These are phyloP conservation scores for Pseudevernia furfuracea DNA, from an alignment of 495 filamentous ascomycete genomes.

Conservation along the genomic window DNA sequence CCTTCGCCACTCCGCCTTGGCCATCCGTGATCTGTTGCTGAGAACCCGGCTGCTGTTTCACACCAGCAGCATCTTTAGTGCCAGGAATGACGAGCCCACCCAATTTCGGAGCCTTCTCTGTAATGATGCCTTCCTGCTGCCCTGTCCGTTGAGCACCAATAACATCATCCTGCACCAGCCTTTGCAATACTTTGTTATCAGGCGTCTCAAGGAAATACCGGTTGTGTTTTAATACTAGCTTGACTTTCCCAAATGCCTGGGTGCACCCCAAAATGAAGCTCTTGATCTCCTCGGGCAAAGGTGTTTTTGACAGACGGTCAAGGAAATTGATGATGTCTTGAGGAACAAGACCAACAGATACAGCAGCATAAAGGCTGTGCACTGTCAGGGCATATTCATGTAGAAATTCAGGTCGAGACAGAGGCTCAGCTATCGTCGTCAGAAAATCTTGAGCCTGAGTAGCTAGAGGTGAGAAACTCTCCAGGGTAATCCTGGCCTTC, in stretches of 20 bases:
- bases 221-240: constrained; percentile 89
- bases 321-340: constrained; percentile 85
- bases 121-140: constrained; percentile 62
- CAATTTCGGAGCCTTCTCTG: constrained; percentile 76
- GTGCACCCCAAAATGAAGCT: constrained; percentile 77
- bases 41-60: constrained; percentile 52
- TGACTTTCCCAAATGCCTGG: constrained; percentile 87
- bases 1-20: constrained; percentile 29
- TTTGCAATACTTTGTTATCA: constrained; percentile 77
- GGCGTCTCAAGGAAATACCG: constrained; percentile 88
- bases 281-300: constrained; percentile 68
- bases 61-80: constrained; percentile 84
- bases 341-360: constrained; percentile 80
- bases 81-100: constrained; percentile 89
- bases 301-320: constrained; percentile 79
- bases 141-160: constrained; percentile 59
- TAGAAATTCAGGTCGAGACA: constrained; percentile 76
- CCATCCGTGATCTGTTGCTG: constrained; percentile 34
- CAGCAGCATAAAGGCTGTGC: constrained; percentile 89
- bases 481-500: constrained; percentile 75
- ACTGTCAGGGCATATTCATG: constrained; percentile 91
- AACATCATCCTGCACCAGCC: constrained; percentile 63
- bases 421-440: constrained; percentile 88
- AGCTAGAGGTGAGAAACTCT: constrained; percentile 84
- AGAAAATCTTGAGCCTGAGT: constrained; percentile 87